Conservation (phyloP, 208 protist species). For the Acanthamoeba healyi region DNA sequence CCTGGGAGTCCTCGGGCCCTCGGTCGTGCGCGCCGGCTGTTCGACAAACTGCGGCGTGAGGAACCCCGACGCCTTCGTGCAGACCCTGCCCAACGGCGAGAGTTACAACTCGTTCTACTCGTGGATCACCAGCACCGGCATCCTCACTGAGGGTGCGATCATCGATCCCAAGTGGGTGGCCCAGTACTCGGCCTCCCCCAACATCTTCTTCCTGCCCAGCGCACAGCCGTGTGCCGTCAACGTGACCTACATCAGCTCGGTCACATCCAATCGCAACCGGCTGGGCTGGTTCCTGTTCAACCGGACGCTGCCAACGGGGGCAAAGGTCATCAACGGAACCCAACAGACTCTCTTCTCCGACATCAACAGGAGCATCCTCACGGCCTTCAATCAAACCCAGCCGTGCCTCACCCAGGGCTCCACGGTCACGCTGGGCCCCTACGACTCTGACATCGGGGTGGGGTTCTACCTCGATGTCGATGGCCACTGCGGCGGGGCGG, state of each 20-base stretch:
- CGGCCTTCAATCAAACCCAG: too few relatives aligned
- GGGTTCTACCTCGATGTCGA: background rate
- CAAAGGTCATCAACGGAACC: background rate
- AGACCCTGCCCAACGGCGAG: background rate
- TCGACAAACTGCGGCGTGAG: background rate
- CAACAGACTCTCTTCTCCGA: background rate
- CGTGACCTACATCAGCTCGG: background rate
- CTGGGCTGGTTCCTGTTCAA: background rate
- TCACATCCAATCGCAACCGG: background rate
- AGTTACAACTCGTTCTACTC: background rate
- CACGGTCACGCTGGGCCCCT: background rate
- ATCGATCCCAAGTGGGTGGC: background rate
- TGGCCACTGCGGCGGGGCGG: background rate
- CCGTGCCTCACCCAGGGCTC: background rate
- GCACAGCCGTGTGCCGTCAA: background rate
- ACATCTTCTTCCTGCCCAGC: background rate
- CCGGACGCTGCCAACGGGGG: background rate
- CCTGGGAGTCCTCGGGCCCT: too few relatives aligned
- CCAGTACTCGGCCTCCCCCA: background rate
- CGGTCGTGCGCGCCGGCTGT: too few relatives aligned
- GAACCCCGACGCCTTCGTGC: background rate
- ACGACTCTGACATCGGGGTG: background rate
- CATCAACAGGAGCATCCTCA: too few relatives aligned
- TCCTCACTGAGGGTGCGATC: background rate
- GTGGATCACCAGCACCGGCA: background rate